A percentile compares a stretch with the other conserved stretches of the same genome.
Evolutionary conservation across 1,284 basidiomycete genomes (phyloP).

Genomic region (Inonotus obliquus): DNA sequence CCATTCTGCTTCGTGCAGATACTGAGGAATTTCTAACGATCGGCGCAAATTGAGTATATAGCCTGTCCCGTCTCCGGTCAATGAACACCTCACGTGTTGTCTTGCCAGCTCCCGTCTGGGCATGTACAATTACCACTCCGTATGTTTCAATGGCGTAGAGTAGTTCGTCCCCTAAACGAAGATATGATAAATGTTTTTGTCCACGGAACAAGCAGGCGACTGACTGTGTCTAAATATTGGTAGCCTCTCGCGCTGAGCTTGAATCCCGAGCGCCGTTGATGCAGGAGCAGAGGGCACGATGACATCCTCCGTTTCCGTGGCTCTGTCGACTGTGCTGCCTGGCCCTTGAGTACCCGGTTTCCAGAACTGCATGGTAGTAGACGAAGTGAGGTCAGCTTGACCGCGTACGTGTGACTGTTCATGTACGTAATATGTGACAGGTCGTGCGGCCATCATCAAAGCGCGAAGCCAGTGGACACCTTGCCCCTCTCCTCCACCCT

Average conservation of each 20-base stretch:
- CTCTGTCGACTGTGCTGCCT: slow-evolving; percentile 84
- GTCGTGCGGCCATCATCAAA: neutral
- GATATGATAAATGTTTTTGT: neutral
- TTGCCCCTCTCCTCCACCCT: too few relatives aligned
- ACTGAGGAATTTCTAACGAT: slow-evolving; percentile 84
- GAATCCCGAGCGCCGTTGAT: slow-evolving; percentile 56
- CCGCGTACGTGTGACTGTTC: neutral
- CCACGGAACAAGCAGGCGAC: slow-evolving; percentile 17
- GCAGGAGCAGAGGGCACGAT: slow-evolving; percentile 61
- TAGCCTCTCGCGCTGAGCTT: slow-evolving; percentile 71
- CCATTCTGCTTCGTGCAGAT: slow-evolving; percentile 89
- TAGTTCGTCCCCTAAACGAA: slow-evolving; percentile 59
- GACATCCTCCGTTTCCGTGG: slow-evolving; percentile 68
- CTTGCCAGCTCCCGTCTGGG: slow-evolving; percentile 97
- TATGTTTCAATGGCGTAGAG: slow-evolving; percentile 82
- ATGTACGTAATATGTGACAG: neutral
- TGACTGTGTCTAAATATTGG: slow-evolving; percentile 86
- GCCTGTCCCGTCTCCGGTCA: neutral
- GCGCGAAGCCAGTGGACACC: too few relatives aligned
- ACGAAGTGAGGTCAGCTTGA: neutral
- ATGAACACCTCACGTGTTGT: slow-evolving; percentile 68
- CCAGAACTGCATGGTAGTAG: slow-evolving; percentile 54
- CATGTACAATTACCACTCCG: slow-evolving; percentile 85
- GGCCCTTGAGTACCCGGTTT: slow-evolving; percentile 82
- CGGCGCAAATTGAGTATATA: neutral